Conservation (phyloP, 441 rosid genomes). For the Monsonia emarginata region DNA sequence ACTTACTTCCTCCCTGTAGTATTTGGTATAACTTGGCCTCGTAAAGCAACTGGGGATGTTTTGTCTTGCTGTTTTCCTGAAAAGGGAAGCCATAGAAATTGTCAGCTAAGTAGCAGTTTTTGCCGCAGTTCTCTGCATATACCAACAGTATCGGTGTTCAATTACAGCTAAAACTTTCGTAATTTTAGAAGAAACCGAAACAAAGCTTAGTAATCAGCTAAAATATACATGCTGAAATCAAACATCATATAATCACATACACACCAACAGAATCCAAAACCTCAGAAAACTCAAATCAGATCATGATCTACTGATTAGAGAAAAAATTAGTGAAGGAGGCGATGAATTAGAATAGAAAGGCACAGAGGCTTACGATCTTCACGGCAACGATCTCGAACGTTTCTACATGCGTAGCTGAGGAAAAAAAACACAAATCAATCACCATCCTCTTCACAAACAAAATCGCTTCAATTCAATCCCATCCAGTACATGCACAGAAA, state of each 20-base stretch:
- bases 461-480: not conserved
- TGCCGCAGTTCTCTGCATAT: slow-evolving; percentile 2
- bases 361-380: slow-evolving; percentile 62
- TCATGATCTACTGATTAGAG: not conserved
- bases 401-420: slow-evolving; percentile 80
- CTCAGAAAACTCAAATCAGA: slow-evolving; percentile 3
- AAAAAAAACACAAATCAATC: slow-evolving; percentile 11
- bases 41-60: slow-evolving; percentile 67
- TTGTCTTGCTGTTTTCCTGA: slow-evolving; percentile 65
- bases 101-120: not conserved
- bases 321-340: not conserved
- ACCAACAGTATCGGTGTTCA: not conserved
- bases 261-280: not conserved
- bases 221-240: not conserved
- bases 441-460: not conserved
- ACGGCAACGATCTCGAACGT: slow-evolving; percentile 89
- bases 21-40: slow-evolving; percentile 66
- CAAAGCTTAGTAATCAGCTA: not conserved
- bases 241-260: not conserved
- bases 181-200: not conserved
- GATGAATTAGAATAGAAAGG: slow-evolving; percentile 4
- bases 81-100: not conserved
- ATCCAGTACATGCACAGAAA: not conserved
- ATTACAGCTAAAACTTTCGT: not conserved
- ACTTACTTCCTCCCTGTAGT: slow-evolving; percentile 72